phyloP scores from a whole-genome alignment of 768 basidiomycete genomes.

The Sarcodon sp. region DNA sequence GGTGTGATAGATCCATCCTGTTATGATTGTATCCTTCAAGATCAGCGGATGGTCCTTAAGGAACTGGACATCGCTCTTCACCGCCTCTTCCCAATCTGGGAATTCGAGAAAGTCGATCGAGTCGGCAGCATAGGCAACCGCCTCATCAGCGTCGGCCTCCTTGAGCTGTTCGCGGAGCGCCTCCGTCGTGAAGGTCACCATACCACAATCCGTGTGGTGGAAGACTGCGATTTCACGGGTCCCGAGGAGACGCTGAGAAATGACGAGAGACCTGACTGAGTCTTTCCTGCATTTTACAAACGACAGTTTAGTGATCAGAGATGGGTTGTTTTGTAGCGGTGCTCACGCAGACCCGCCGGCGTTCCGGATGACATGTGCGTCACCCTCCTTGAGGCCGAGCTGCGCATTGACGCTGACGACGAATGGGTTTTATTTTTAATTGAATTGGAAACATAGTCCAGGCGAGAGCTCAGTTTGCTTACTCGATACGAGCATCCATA shows the following conservation, averaged over 20 bases:
- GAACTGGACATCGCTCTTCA: constrained; percentile 45
- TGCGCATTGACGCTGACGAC: constrained; percentile 45
- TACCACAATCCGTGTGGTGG: constrained; percentile 65
- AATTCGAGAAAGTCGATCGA: constrained; percentile 47
- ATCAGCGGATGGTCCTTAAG: constrained; percentile 45
- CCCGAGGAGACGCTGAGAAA: constrained; percentile 62
- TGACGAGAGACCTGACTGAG: constrained; percentile 50
- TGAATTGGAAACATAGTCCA: not conserved
- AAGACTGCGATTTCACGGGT: constrained; percentile 57
- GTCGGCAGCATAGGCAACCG: constrained; percentile 20
- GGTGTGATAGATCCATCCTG: constrained; percentile 60
- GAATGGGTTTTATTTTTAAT: not conserved
- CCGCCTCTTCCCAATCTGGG: constrained; percentile 33
- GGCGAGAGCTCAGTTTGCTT: constrained; percentile 7
- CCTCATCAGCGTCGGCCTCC: constrained; percentile 16
- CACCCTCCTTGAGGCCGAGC: constrained; percentile 51
- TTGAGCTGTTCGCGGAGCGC: constrained; percentile 38
- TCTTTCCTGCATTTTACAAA: constrained; percentile 30
- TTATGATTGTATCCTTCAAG: constrained; percentile 36
- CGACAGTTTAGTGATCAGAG: not conserved
- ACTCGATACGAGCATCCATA: constrained; percentile 71
- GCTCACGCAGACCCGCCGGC: constrained; percentile 57
- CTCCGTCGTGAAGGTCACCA: constrained; percentile 47
- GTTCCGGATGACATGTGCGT: constrained; percentile 63
- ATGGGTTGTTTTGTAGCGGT: not conserved